These are phyloP conservation scores for Ophiognomonia clavigignenti-juglandacearum DNA, from an alignment of 2,329 filamentous ascomycete genomes.

Conservation along the genomic window DNA sequence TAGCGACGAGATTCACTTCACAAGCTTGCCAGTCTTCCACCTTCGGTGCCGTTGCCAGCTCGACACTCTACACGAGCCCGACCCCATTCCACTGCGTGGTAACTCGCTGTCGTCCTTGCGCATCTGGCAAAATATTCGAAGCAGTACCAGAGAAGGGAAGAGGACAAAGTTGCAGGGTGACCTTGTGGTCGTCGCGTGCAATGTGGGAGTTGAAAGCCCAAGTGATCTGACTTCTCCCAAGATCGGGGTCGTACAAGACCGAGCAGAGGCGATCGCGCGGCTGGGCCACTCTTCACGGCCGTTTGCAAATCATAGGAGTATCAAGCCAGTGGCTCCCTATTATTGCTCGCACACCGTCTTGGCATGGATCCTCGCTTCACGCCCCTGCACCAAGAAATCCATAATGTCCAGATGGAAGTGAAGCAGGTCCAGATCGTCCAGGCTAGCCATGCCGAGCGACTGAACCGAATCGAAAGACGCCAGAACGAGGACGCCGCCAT, in stretches of 20 bases:
- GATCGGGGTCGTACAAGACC: slow-evolving; percentile 13
- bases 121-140: background rate
- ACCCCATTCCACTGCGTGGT: background rate
- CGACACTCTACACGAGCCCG: slow-evolving; percentile 2
- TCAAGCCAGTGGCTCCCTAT: too few species aligned
- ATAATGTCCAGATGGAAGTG: slow-evolving; percentile 66
- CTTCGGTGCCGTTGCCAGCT: slow-evolving; percentile 8
- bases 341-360: too few species aligned
- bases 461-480: slow-evolving; percentile 59
- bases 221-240: slow-evolving; percentile 28
- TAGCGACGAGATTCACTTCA: background rate
- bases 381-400: slow-evolving; percentile 58
- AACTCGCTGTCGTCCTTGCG: background rate
- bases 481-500: slow-evolving; percentile 63
- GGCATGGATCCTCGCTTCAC: slow-evolving; percentile 63
- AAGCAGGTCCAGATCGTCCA: slow-evolving; percentile 63
- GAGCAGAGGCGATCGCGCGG: slow-evolving; percentile 1
- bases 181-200: slow-evolving; percentile 33
- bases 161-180: slow-evolving; percentile 23
- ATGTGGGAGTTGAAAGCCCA: slow-evolving; percentile 41
- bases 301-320: background rate
- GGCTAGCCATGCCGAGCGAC: slow-evolving; percentile 56
- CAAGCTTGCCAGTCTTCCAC: background rate
- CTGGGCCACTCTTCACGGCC: slow-evolving; percentile 6
- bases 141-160: slow-evolving; percentile 1